Base-by-base conservation (phyloP, 2,329 filamentous ascomycete genomes). In the Fusarium sp. region DNA sequence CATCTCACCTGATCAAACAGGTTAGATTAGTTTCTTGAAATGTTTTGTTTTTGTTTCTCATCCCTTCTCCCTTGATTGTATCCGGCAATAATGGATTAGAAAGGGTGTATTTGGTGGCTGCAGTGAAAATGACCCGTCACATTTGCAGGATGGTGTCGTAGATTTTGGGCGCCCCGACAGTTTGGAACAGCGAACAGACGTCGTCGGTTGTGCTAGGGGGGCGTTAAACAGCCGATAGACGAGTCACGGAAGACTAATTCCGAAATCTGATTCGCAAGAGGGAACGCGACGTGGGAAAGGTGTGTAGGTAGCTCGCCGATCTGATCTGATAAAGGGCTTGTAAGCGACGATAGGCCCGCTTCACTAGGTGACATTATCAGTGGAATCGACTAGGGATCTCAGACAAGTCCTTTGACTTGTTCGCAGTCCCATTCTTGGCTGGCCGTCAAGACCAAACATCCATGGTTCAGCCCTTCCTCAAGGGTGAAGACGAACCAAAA, bases 151-250 rank as follows among this genome's bases (percentile, higher is more conserved):
- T 68, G 32, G 20, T 54, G 34, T 65, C 58, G 62, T 57, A 63
- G 60, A 63, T 64, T 61, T 72, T 52, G 50, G 14, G 50, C 25
- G 50, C 50, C 24, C 68, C 68, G 59, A 53, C 49, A 60, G 46
- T 46, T 55, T 68, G 66, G 73, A 51, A 73, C 69, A 53, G 66
- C 62, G 60, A 71, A 66, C 66, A 69, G 66, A 62, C 66, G 64
- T 65, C 60, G 64, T 46, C 42, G 59, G 47, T 52, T 57, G 63
- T 69, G 66, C 46, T 69, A 65, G 57, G 68, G 49, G 59, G 64
- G 68, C 59, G 45, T 62, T 59, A 53, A 34, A 63, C 46, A 56
- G 15, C 56, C 69, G 63, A 74, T 73, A 75, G 63, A 66, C 66
- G 70, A 70, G 53, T 51, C 44, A 56, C 54, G 66, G 63, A 57